These are phyloP conservation scores for Tulasnella sp. DNA, from an alignment of 768 basidiomycete species.

Conservation along the genomic window DNA sequence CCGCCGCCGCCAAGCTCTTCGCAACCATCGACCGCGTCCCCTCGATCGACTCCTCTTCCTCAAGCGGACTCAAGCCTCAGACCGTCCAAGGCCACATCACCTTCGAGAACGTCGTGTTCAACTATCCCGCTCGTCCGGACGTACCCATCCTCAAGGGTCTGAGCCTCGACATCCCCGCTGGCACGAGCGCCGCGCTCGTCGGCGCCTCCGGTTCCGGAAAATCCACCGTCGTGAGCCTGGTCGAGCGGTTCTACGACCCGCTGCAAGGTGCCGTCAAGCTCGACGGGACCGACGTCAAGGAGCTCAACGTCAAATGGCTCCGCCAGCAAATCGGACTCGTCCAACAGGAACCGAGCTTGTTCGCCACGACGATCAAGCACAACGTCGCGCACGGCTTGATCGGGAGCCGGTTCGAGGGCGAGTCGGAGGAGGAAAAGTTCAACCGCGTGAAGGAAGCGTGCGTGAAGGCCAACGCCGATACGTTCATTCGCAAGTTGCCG, in stretches of 20 bases:
- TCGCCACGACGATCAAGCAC: constrained; percentile 31
- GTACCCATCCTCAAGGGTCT: constrained; percentile 70
- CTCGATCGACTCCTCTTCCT: constrained; percentile 65
- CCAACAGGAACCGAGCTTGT: constrained; percentile 30
- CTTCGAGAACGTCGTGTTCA: constrained; percentile 67
- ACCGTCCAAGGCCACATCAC: constrained; percentile 56
- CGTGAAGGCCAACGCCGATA: constrained; percentile 35
- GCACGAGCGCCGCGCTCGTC: constrained; percentile 66
- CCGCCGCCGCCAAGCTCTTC: constrained; percentile 80
- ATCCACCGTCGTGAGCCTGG: constrained; percentile 54
- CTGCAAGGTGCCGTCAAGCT: constrained; percentile 51
- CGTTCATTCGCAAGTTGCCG: constrained; percentile 33
- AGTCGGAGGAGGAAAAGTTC: constrained; percentile 34
- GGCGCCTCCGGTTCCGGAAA: constrained; percentile 65
- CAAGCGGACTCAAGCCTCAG: constrained; percentile 55
- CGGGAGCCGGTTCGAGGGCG: constrained; percentile 28
- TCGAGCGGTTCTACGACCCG: constrained; percentile 87
- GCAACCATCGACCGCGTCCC: constrained; percentile 82
- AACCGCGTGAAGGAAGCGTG: constrained; percentile 31
- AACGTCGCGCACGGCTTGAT: constrained; percentile 39
- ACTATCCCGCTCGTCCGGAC: constrained; percentile 69
- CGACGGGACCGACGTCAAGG: constrained; percentile 46
- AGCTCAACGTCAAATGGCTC: constrained; percentile 29
- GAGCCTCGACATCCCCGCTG: constrained; percentile 53
- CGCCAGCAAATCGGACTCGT: constrained; percentile 30